Conservation (phyloP, 768 basidiomycete genomes). For the Russula vinacea region DNA sequence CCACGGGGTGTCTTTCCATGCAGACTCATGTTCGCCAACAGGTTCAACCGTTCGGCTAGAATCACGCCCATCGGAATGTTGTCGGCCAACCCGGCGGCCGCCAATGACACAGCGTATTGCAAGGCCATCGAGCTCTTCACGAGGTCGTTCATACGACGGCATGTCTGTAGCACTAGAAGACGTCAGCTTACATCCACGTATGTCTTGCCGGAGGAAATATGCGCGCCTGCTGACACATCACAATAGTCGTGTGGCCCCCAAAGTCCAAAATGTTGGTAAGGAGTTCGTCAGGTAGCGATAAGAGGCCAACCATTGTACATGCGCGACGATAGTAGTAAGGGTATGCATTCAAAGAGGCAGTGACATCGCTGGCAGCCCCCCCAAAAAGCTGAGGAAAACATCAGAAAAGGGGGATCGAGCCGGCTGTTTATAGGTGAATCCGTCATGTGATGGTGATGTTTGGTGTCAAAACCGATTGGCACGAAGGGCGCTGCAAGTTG, state of each 20-base stretch:
- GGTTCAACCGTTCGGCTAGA: conserved; percentile 2
- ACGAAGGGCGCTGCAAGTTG: neutral
- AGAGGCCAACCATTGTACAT: neutral
- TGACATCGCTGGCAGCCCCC: neutral
- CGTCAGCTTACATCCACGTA: neutral
- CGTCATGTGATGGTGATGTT: conserved; percentile 6
- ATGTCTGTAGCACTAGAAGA: neutral
- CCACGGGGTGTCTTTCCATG: conserved; percentile 14
- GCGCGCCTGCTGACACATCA: conserved; percentile 5
- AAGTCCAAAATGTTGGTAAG: conserved; percentile 4
- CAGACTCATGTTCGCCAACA: conserved; percentile 1
- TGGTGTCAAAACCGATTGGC: neutral
- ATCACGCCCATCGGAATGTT: neutral
- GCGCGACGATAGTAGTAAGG: no score
- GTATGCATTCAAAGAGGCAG: neutral
- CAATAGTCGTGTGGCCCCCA: neutral
- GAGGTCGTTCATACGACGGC: conserved; percentile 2
- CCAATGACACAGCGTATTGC: neutral
- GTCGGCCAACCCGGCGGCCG: conserved; percentile 5
- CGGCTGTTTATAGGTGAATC: conserved; percentile 1
- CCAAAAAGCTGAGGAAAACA: neutral
- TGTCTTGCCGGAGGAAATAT: neutral
- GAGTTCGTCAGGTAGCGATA: conserved; percentile 15
- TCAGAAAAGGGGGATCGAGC: neutral
- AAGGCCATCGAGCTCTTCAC: conserved; percentile 1